Evolutionary conservation across 2,329 filamentous ascomycete species (phyloP), one percentile per base, ranked within the genome.

Genomic region (Albophoma yamanashiensis): DNA sequence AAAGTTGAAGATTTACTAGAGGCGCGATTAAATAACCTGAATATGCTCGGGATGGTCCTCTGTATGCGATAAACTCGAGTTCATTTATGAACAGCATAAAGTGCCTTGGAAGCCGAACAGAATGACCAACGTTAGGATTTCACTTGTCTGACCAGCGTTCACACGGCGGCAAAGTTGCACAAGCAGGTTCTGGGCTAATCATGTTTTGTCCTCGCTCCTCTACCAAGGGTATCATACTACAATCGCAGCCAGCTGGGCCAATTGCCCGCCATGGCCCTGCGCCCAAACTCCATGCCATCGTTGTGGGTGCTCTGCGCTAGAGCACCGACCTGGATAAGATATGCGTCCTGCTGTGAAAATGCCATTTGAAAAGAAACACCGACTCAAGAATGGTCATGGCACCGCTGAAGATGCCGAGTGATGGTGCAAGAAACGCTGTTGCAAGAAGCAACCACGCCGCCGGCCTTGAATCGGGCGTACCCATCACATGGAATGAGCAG

Each of bases 191-290:
- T 9, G 2, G 27, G 25, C 27, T 17, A 34, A 34, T 50, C 25
- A 50, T 50, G 3, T 27, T 20, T 31, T 50, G 25, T 52, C 39
- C 25, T 31, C 17, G 36, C 12, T 27, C 20, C 1, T 31, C 31
- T 36, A 34, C 8, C 56, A 58, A 42, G 57, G 40, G 60, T 55
- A 58, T 56, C 60, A 61, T 53, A 59, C 52, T 58, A 27, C 38
- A 58, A 61, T 53, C 31, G 47, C 55, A 56, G 55, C 56, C 47
- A 43, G 22, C 38, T 36, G 52, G 52, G 27, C 25, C 5, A 2
- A 14, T 39, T 52, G 27, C 34, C 55, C 59, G 39, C 52, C 55
- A 15, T 43, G 45, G 39, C 40, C 31, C 38, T 43, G 25, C 36
- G 20, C 36, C 47, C 25, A 50, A 61, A 57, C 59, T 58, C 56